Evolutionary conservation across 306 rosid genomes (phyloP).

Genomic region (Urtica urens): DNA sequence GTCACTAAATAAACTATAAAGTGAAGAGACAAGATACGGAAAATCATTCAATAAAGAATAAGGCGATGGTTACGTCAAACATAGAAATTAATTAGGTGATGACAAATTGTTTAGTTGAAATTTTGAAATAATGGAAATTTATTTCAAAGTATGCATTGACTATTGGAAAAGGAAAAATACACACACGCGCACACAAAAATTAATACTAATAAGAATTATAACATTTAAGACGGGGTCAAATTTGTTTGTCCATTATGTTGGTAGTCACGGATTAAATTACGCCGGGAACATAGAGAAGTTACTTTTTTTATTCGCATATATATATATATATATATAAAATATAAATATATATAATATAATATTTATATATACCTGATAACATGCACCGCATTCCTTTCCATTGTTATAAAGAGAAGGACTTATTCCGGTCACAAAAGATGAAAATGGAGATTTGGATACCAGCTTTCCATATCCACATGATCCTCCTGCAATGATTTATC

Average conservation of each 20-base stretch:
- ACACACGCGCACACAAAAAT: no score
- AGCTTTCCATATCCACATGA: constrained; percentile 39
- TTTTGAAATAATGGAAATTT: not conserved
- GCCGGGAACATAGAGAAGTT: no score
- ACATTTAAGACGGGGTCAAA: no score
- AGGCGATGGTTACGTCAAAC: no score
- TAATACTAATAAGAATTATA: no score
- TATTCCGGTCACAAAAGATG: constrained; percentile 29
- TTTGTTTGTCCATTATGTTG: no score
- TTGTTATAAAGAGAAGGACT: constrained; percentile 29
- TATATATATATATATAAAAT: no score
- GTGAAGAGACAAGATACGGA: not conserved
- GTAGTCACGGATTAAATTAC: no score
- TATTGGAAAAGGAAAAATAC: not conserved
- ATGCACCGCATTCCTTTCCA: constrained; percentile 39
- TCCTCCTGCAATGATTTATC: constrained; percentile 22
- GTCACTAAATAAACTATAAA: not conserved
- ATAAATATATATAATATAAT: no score
- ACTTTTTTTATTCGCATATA: no score
- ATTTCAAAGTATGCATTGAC: not conserved
- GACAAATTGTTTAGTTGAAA: not conserved
- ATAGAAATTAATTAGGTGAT: no score
- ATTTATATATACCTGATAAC: constrained; percentile 24
- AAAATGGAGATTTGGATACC: constrained; percentile 29
- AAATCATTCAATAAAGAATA: not conserved